Evolutionary conservation across 2,329 filamentous ascomycete genomes (phyloP).

Genomic region (Alternaria consortialis): DNA sequence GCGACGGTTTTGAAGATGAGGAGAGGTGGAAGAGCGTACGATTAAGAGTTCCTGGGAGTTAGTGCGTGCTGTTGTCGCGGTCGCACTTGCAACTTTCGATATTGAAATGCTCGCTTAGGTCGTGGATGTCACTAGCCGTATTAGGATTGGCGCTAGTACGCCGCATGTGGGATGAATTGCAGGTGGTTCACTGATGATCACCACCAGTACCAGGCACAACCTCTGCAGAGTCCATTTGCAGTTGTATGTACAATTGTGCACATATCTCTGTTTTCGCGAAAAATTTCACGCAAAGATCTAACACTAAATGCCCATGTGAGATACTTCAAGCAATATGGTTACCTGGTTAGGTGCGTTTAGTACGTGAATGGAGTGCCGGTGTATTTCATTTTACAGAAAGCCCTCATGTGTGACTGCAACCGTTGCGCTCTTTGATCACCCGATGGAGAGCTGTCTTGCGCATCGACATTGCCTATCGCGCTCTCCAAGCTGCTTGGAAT

Average conservation of each 20-base stretch:
- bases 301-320: not conserved
- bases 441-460: not conserved
- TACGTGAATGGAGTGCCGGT: not conserved
- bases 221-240: not conserved
- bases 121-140: constrained; percentile 19
- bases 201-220: not conserved
- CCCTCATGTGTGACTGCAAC: not conserved
- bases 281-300: not conserved
- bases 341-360: not conserved
- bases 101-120: constrained; percentile 15
- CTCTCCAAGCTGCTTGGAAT: constrained; percentile 6
- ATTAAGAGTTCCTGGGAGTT: constrained; percentile 40
- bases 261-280: not conserved
- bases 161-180: not conserved
- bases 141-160: not conserved
- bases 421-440: not conserved
- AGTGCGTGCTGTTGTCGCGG: constrained; percentile 47
- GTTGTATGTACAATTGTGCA: not conserved
- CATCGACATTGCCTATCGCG: not conserved
- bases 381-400: not conserved
- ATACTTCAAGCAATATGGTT: not conserved
- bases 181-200: not conserved
- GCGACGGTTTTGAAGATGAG: constrained; percentile 14
- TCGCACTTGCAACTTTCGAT: constrained; percentile 18
- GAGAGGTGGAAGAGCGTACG: constrained; percentile 32